Evolutionary conservation across 257 asterid species (phyloP), one percentile per base, ranked within the genome.

Genomic region (Verbascum thapsus): DNA sequence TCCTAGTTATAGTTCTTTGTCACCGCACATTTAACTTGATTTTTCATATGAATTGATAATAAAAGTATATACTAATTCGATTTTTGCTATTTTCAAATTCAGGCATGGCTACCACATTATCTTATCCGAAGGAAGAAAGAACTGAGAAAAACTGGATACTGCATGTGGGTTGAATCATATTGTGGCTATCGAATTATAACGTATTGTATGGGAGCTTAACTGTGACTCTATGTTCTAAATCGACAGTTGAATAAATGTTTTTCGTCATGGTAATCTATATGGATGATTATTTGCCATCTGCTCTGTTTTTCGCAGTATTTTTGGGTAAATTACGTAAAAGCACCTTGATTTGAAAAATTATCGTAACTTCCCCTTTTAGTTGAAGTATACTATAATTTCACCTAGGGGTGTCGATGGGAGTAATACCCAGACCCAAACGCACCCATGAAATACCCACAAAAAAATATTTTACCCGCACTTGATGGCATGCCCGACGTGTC

Each of bases 101-200:
- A 94, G 99, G 71, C 99, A 90, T 75, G 99, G 99, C 45, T 94
- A 90, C 80, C 98, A 90, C 78, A 75, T 94, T 60, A 90, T 94
- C 82, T 78, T 94, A 81, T 65, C 70, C 19, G 99, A 90, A 80
- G 99, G 99, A 77, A 84, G 99, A 85, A 94, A 94, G 81, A 94
- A 94, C 69, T 85, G 86, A 90, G 79, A 64, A 59, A n/a, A 56
- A 37, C 42, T 40, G 12, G 70, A 69, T 55, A 56, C 7, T 58
- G 63, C 35, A 40, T 6, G 23, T 58, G 45, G 63, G 63, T 59
- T 40, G 67, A 15, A 60, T 64, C 20, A 32, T 35, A 55, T 63
- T 62, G 42, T 45, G 64, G 63, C 53, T 9, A 37, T 43, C 13
- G 37, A 18, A 62, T 69, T 63, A 5, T 22, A 73, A 35, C 67